These are phyloP conservation scores for Solanum paucissectum DNA, from an alignment of 257 asterid species.

Conservation along the genomic window DNA sequence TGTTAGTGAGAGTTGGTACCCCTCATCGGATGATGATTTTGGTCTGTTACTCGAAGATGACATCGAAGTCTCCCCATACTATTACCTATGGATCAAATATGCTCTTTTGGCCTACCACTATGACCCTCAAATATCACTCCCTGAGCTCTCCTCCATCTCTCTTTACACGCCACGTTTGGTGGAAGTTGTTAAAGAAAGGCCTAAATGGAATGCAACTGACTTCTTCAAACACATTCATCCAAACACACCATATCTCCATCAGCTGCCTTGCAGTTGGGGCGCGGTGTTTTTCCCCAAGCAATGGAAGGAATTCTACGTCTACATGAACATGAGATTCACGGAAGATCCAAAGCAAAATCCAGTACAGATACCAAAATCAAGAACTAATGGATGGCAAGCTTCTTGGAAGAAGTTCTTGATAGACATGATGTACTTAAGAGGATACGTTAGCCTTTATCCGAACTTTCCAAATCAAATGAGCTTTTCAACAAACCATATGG, in stretches of 20 bases:
- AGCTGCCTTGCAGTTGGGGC: conserved; percentile 95
- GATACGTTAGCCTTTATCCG: conserved; percentile 78
- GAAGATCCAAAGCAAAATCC: conserved; percentile 80
- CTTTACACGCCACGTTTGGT: conserved; percentile 85
- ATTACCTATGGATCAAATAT: conserved; percentile 85
- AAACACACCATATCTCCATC: conserved; percentile 93
- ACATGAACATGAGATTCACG: conserved; percentile 92
- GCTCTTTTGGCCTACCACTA: conserved; percentile 76
- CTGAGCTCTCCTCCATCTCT: conserved; percentile 78
- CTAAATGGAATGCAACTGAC: conserved; percentile 83
- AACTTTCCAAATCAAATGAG: conserved; percentile 87
- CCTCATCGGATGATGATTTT: conserved; percentile 72
- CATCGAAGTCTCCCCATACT: conserved; percentile 87
- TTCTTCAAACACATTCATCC: conserved; percentile 70
- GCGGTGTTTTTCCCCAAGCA: conserved; percentile 92
- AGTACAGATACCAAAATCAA: conserved; percentile 83
- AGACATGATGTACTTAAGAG: conserved; percentile 90
- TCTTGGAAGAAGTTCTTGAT: conserved; percentile 95
- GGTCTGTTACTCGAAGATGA: conserved; percentile 89
- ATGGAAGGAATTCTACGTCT: conserved; percentile 86
- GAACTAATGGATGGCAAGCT: conserved; percentile 99
- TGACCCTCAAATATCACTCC: conserved; percentile 77
- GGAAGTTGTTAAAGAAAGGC: conserved; percentile 92
- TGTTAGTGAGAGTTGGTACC: conserved; percentile 94
- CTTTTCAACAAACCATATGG: conserved; percentile 96